These are phyloP conservation scores for Babesia bigemina DNA, from an alignment of 169 alveolate genomes.

Conservation along the genomic window DNA sequence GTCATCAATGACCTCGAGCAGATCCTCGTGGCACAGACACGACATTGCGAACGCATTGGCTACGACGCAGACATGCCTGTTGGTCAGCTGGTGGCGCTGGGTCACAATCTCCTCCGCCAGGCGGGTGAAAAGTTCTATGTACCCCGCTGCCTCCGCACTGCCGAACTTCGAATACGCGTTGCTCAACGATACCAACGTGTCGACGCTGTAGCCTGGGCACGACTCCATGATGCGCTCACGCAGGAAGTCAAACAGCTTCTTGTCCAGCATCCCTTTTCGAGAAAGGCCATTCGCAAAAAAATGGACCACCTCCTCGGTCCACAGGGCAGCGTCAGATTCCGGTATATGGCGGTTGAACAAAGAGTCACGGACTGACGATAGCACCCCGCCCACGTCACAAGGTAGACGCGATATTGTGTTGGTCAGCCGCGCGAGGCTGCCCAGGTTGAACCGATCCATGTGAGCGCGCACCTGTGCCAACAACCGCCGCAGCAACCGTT, in stretches of 20 bases:
- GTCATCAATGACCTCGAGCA: conserved; percentile 36
- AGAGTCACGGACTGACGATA: neutral
- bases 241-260: conserved; percentile 36
- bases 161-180: conserved; percentile 67
- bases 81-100: conserved; percentile 11
- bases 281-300: conserved; percentile 55
- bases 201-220: conserved; percentile 34
- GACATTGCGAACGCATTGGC: conserved; percentile 62
- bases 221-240: conserved; percentile 2
- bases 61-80: conserved; percentile 47
- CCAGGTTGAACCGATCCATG: conserved; percentile 43
- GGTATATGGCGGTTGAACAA: neutral
- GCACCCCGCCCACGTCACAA: conserved; percentile 7
- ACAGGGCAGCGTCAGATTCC: neutral
- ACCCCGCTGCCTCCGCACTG: conserved; percentile 41
- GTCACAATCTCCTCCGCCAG: conserved; percentile 39
- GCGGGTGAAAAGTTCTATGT: conserved; percentile 20
- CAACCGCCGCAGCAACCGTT: conserved; percentile 9
- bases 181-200: conserved; percentile 41
- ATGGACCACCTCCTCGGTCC: conserved; percentile 55
- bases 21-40: conserved; percentile 46
- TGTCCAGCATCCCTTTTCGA: conserved; percentile 32
- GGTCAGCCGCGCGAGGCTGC: conserved; percentile 25
- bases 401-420: conserved; percentile 24
- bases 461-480: conserved; percentile 12